These are phyloP conservation scores for Sugiyamaella marilandica DNA, from an alignment of 805 yeast species.

Conservation along the genomic window DNA sequence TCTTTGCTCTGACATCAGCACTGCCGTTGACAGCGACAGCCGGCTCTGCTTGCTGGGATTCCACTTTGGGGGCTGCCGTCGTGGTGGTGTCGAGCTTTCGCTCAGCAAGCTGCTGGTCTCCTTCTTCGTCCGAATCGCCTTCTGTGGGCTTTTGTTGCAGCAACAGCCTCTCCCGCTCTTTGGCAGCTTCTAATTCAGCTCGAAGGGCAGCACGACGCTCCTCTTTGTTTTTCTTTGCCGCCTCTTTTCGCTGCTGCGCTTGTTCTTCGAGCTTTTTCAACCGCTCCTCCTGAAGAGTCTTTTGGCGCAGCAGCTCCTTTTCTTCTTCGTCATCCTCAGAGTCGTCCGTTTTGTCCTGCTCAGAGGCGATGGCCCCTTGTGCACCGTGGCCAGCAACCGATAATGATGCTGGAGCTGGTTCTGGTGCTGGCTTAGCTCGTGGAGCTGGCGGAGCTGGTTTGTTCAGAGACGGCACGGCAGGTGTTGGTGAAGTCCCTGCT, in stretches of 20 bases:
- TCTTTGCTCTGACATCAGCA: slow-evolving; percentile 9
- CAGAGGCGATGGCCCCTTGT: no score
- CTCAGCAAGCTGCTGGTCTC: slow-evolving; percentile 6
- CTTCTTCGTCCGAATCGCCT: slow-evolving; percentile 10
- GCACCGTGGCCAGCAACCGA: no score
- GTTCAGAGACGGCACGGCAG: background rate
- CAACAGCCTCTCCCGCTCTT: slow-evolving; percentile 25
- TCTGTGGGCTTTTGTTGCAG: slow-evolving; percentile 8
- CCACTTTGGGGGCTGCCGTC: no score
- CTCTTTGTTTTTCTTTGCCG: slow-evolving; percentile 22
- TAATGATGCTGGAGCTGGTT: no score
- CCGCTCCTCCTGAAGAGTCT: slow-evolving; percentile 24
- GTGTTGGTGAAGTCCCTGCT: slow-evolving; percentile 7
- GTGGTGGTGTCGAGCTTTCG: slow-evolving; percentile 1
- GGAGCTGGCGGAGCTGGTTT: slow-evolving; percentile 17
- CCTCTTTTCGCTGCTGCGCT: slow-evolving; percentile 11
- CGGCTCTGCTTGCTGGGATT: background rate
- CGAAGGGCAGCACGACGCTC: slow-evolving; percentile 28
- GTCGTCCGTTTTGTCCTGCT: no score
- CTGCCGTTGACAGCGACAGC: background rate
- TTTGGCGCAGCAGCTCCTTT: slow-evolving; percentile 32
- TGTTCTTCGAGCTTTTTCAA: slow-evolving; percentile 21
- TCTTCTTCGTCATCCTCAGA: slow-evolving; percentile 25
- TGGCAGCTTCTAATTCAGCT: slow-evolving; percentile 25
- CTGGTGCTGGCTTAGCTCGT: slow-evolving; percentile 7